A percentile compares a stretch with the other conserved stretches of the same genome.
These are phyloP conservation scores for Populus ilicifolia DNA, from an alignment of 345 rosid species.

Conservation along the genomic window DNA sequence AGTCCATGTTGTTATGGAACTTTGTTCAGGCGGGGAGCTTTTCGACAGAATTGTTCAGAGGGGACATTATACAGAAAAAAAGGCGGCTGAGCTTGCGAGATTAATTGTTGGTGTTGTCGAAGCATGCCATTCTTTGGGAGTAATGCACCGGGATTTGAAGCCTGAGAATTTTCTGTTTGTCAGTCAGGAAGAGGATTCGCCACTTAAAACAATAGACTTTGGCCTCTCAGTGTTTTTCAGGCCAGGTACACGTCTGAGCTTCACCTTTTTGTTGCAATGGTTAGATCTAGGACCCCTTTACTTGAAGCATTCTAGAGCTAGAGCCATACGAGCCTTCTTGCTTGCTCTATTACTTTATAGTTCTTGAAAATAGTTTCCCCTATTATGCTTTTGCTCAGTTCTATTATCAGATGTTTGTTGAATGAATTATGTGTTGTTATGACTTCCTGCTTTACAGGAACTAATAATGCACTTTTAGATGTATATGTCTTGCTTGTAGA, in stretches of 20 bases:
- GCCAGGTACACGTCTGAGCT: slow-evolving; percentile 53
- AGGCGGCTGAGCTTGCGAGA: slow-evolving; percentile 85
- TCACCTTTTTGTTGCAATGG: neutral
- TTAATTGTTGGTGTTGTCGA: slow-evolving; percentile 76
- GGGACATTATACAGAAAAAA: slow-evolving; percentile 79
- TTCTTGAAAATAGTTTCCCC: neutral
- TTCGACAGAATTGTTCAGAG: slow-evolving; percentile 88
- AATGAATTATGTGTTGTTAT: neutral
- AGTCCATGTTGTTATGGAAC: slow-evolving; percentile 87
- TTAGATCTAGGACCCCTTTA: neutral
- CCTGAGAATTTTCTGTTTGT: slow-evolving; percentile 94
- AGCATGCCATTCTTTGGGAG: slow-evolving; percentile 93
- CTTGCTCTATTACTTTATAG: neutral
- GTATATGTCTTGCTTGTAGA: neutral
- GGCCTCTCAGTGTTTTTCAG: slow-evolving; percentile 89
- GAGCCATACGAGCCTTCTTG: neutral
- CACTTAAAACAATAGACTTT: slow-evolving; percentile 81
- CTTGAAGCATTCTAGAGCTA: neutral
- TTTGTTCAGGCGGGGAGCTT: slow-evolving; percentile 91
- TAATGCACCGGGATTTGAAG: slow-evolving; percentile 95
- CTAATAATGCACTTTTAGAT: neutral
- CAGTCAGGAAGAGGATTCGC: slow-evolving; percentile 60
- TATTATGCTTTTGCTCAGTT: neutral
- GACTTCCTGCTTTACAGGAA: neutral
- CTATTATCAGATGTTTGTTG: neutral